Evolutionary conservation across 1,139 yeast genomes (phyloP).

Genomic region (Taiozyma sp.): DNA sequence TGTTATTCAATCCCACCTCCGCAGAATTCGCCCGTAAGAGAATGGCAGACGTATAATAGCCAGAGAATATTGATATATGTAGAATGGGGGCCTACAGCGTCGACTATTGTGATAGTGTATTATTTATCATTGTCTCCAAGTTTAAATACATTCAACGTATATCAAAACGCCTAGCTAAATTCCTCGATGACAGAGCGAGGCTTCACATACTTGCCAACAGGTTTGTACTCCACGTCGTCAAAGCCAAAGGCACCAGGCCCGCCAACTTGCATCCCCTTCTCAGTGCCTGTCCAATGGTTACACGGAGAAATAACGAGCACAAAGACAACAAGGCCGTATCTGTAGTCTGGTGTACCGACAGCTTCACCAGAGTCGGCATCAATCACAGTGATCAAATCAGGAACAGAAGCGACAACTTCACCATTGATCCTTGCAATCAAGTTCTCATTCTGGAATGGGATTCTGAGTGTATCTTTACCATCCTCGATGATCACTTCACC

Average conservation of each 20-base stretch:
- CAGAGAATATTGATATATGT: no score
- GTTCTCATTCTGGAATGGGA: slow-evolving; percentile 46
- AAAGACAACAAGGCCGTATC: slow-evolving; percentile 39
- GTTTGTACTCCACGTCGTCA: slow-evolving; percentile 31
- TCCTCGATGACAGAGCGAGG: slow-evolving; percentile 40
- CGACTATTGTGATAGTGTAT: neutral
- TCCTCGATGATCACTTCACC: slow-evolving; percentile 41
- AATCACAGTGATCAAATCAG: slow-evolving; percentile 41
- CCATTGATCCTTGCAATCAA: slow-evolving; percentile 26
- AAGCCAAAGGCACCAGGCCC: slow-evolving; percentile 36
- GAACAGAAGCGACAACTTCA: slow-evolving; percentile 34
- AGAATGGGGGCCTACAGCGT: neutral
- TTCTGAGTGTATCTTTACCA: slow-evolving; percentile 25
- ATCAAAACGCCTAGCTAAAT: slow-evolving; percentile 11
- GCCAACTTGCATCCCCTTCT: slow-evolving; percentile 34
- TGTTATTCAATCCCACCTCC: neutral
- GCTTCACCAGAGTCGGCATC: slow-evolving; percentile 42
- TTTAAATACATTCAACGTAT: no score
- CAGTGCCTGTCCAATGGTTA: slow-evolving; percentile 34
- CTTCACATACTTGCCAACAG: slow-evolving; percentile 31
- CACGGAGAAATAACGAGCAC: slow-evolving; percentile 39
- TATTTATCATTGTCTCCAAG: neutral
- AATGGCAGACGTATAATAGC: neutral
- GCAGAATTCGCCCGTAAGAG: neutral
- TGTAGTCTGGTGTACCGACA: slow-evolving; percentile 43